A percentile compares a stretch with the other conserved stretches of the same genome.
phyloP scores from a whole-genome alignment of 1,284 basidiomycete genomes.

The Pseudozyma thailandica region DNA sequence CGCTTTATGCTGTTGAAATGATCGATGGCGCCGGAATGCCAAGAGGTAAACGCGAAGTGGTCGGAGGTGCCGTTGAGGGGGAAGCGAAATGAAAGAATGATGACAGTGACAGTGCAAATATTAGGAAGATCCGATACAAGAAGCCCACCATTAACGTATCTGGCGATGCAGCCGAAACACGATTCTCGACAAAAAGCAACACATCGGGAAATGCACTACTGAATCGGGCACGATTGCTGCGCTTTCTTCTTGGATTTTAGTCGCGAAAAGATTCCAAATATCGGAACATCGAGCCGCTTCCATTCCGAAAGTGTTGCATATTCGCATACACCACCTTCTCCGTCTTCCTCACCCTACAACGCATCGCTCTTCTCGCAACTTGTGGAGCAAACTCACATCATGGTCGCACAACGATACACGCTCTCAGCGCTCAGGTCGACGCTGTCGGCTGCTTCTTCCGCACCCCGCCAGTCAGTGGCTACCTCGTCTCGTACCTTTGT shows the following conservation, averaged over 20 bases:
- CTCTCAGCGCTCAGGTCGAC: slow-evolving; percentile 48
- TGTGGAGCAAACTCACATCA: background rate
- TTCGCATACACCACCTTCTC: background rate
- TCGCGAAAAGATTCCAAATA: background rate
- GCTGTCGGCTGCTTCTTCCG: slow-evolving; percentile 33
- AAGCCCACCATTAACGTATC: too few relatives aligned
- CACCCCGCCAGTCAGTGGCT: slow-evolving; percentile 32
- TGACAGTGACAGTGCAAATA: background rate
- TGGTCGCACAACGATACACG: slow-evolving; percentile 46
- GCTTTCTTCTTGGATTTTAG: slow-evolving; percentile 1
- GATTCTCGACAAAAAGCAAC: too few relatives aligned
- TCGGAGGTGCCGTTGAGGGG: background rate
- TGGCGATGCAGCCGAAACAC: too few relatives aligned
- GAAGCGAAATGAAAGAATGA: background rate
- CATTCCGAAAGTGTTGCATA: too few relatives aligned
- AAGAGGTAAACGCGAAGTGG: background rate
- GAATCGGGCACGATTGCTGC: slow-evolving; percentile 1
- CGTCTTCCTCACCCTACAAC: background rate
- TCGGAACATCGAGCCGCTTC: too few relatives aligned
- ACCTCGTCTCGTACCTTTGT: slow-evolving; percentile 38
- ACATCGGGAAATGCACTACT: too few relatives aligned
- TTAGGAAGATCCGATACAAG: slow-evolving; percentile 2
- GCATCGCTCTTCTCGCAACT: background rate
- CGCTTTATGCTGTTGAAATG: background rate
- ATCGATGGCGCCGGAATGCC: background rate